Base-by-base conservation (phyloP, 257 asterid genomes). In the Scutellaria minor region DNA sequence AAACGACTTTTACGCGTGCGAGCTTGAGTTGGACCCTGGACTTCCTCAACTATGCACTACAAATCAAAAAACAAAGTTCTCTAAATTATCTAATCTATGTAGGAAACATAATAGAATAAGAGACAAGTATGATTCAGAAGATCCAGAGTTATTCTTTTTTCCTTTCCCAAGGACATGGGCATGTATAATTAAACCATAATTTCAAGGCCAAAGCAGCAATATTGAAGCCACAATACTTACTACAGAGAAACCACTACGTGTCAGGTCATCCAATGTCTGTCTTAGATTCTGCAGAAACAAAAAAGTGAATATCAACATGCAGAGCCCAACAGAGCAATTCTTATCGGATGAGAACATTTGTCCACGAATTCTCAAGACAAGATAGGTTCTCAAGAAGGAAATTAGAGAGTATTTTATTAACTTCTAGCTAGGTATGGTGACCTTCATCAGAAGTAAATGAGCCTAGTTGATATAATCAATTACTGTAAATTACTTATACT, bases 41-140 rank as follows among this genome's bases (percentile, higher is more conserved):
- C 93, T 88, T 94, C 99, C 87, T 94, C 99, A 84, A 91, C 97
- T 63, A 91, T 89, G 83, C 98, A 91, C 99, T 94, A 79, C 72
- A 82, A 70, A 74, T 75, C 42, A 22, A 13, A 12, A 54, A 40
- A 24, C n/a, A 40, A 6, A 15, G 14, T 40, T 48, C 31, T 68
- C 62, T 31, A 70, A 44, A 62, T 18, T 9, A 48, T 39, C 68
- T 6, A 31, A 11, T 63, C 73, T 39, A 27, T 5, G 45, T 13
- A 61, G 47, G 68, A 68, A 31, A 15, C 9, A 64, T 31, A n/a
- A 4, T 35, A 52, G 35, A 7, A 61, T 1, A 60, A 50, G n/a
- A 15, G 9, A 18, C 68, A 7, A 69, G 57, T 11, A 8, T 57
- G 27, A 42, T 66, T 46, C 68, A 66, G 47, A 45, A 66, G 64